Evolutionary conservation across 306 rosid species (phyloP), one percentile per base, ranked within the genome.

Genomic region (Castanospermum australe): DNA sequence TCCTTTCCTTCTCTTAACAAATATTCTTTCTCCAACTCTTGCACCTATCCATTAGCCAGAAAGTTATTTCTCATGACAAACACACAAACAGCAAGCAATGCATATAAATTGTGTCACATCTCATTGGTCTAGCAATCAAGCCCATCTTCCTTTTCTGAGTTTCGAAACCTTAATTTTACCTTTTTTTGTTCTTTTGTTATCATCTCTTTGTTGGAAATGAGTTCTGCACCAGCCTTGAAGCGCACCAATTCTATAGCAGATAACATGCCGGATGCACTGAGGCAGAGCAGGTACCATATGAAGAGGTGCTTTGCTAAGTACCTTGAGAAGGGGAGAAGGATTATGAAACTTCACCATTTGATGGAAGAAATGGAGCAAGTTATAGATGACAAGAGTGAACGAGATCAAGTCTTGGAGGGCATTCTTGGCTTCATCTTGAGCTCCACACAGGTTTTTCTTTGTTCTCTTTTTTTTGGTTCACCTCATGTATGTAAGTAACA

Each of bases 251-350:
- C 90, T 20, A 76, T 88, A 24, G 87, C 78, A 4, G 92, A 94
- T 6, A 87, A 79, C 77, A 84, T 92, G 92, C 93, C 94, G 0
- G 97, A 94, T n/a, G 98, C 97, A 18, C 78, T 88, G 82, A 82
- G 83, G 83, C 93, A 90, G 72, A 92, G 93, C 77, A 59, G 91
- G 77, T 84, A 86, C 85, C 88, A 89, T 67, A 92, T 94, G 97
- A 92, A 90, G 84, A 89, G 65, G 84, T 92, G 97, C 82, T 94
- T 92, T 75, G 91, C 90, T 5, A 94, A 88, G 90, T 90, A 81
- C 88, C 47, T 89, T 12, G 97, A 85, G 41, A 83, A 92, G 61
- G 98, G 98, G 5, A 90, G 38, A 47, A 92, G 98, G 87, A 76
- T 85, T 2, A 85, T 92, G 86, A 91, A 92, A 32, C 87, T 69